Conservation (phyloP, 1,284 basidiomycete genomes). For the Cerioporus squamosus region DNA sequence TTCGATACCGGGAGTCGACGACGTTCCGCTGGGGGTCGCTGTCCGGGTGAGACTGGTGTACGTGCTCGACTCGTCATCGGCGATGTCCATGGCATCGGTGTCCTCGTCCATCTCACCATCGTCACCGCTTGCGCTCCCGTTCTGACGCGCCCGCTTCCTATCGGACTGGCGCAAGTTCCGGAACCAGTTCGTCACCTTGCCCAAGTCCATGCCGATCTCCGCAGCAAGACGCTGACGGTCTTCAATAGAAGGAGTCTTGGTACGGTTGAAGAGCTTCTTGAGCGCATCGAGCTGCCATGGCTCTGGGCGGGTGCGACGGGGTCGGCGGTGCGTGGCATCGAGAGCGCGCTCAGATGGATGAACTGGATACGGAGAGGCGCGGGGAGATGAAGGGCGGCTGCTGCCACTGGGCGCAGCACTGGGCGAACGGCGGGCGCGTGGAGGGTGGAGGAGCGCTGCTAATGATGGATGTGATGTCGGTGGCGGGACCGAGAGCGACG, state of each 20-base stretch:
- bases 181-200: constrained; percentile 88
- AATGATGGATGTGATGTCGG: constrained; percentile 34
- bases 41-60: constrained; percentile 32
- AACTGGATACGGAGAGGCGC: constrained; percentile 38
- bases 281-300: constrained; percentile 75
- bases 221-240: constrained; percentile 71
- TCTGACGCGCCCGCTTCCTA: constrained; percentile 52
- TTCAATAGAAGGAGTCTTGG: constrained; percentile 78
- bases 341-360: constrained; percentile 31
- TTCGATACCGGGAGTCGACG: constrained; percentile 33
- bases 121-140: constrained; percentile 30
- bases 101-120: constrained; percentile 35
- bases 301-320: constrained; percentile 75
- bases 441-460: constrained; percentile 19
- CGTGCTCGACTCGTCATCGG: constrained; percentile 32
- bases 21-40: constrained; percentile 28
- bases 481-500: constrained; percentile 35
- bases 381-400: constrained; percentile 36
- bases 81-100: constrained; percentile 29
- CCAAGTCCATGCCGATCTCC: constrained; percentile 79
- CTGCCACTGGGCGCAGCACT: constrained; percentile 30
- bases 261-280: constrained; percentile 67
- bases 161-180: constrained; percentile 77
- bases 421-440: constrained; percentile 31
- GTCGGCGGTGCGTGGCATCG: constrained; percentile 26